These are phyloP conservation scores for Tilletia setariae DNA, from an alignment of 1,284 basidiomycete species.

Conservation along the genomic window DNA sequence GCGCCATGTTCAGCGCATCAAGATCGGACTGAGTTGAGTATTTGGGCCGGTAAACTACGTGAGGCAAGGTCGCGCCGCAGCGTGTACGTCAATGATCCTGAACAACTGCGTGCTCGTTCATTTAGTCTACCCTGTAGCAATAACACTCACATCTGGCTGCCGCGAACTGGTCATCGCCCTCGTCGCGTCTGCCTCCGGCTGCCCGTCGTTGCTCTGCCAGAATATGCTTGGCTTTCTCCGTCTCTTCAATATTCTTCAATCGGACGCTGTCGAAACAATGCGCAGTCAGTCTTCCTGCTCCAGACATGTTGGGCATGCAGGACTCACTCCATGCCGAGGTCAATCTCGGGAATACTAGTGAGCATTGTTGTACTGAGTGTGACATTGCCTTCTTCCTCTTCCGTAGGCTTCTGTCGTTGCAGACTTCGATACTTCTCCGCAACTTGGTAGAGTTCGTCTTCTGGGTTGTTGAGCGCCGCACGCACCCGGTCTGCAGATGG, in stretches of 20 bases:
- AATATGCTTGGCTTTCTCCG: constrained; percentile 85
- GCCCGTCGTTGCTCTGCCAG: constrained; percentile 71
- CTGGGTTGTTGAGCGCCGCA: constrained; percentile 61
- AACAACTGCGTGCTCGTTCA: no score
- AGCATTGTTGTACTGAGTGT: constrained; percentile 90
- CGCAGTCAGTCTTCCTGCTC: constrained; percentile 1
- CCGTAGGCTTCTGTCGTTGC: constrained; percentile 54
- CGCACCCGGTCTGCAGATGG: constrained; percentile 56
- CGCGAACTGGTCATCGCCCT: constrained; percentile 74
- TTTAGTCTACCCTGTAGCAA: no score
- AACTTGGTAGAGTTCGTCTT: constrained; percentile 76
- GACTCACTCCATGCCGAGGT: constrained; percentile 92
- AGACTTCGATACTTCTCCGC: constrained; percentile 65
- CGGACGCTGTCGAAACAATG: constrained; percentile 63
- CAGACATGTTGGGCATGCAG: background rate
- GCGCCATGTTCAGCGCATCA: constrained; percentile 75
- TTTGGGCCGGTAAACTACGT: constrained; percentile 70
- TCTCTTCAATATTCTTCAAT: constrained; percentile 90
- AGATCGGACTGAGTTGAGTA: constrained; percentile 75
- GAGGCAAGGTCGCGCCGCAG: no score
- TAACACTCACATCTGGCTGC: constrained; percentile 64
- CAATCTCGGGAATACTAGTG: constrained; percentile 88
- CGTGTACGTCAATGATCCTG: no score
- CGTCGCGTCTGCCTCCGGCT: constrained; percentile 58
- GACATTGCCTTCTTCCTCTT: constrained; percentile 80